Percentiles rank a stretch among this genome's conserved stretches.
Conservation (phyloP, 2,329 filamentous ascomycete species). For the Myriosclerotinia scirpicola region DNA sequence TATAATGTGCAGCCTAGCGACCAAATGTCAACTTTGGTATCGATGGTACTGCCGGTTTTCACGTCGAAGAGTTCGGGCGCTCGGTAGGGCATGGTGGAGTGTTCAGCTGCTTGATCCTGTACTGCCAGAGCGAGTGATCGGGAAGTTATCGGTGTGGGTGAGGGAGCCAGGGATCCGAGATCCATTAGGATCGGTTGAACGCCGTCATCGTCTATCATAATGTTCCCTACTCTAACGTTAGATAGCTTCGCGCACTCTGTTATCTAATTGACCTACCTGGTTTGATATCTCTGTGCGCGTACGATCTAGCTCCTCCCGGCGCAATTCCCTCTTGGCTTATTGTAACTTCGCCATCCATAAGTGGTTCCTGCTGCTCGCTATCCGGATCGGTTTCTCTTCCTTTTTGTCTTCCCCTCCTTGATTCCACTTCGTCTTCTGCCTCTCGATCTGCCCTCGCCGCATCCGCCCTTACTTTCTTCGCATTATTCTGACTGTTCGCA, state of each 20-base stretch:
- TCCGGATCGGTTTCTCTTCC: constrained; percentile 56
- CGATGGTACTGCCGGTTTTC: constrained; percentile 85
- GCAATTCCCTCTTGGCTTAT: constrained; percentile 65
- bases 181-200: constrained; percentile 94
- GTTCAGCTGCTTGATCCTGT: constrained; percentile 92
- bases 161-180: constrained; percentile 84
- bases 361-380: constrained; percentile 72
- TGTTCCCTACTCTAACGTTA: constrained; percentile 62
- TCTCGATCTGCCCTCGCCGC: constrained; percentile 46
- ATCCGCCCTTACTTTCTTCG: constrained; percentile 43
- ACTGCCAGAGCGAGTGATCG: constrained; percentile 87
- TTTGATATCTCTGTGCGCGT: constrained; percentile 96
- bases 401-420: constrained; percentile 46
- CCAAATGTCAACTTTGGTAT: constrained; percentile 98
- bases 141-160: constrained; percentile 85
- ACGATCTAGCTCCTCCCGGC: constrained; percentile 71
- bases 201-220: constrained; percentile 96
- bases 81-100: constrained; percentile 97
- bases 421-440: constrained; percentile 41
- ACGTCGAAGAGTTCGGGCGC: constrained; percentile 98
- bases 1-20: constrained; percentile 96
- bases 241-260: background rate
- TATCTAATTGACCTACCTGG: constrained; percentile 61
- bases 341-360: constrained; percentile 78
- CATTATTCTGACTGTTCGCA: constrained; percentile 50